Evolutionary conservation across 2,329 filamentous ascomycete genomes (phyloP).

Genomic region (Penicillium freii): DNA sequence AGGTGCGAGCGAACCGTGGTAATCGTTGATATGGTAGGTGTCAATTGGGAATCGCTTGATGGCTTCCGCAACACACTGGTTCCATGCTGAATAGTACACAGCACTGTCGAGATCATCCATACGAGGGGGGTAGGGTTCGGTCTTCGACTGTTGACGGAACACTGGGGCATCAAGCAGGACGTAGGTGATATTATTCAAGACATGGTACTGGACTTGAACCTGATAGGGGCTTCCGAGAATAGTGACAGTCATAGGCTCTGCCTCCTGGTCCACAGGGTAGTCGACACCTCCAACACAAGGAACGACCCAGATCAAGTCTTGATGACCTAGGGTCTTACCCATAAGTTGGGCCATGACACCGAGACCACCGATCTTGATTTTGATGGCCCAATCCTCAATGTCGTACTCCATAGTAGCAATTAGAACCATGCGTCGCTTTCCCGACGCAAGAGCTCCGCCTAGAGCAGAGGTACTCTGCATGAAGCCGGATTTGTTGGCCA

Average conservation of each 20-base stretch:
- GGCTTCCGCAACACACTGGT: constrained; percentile 65
- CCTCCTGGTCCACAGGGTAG: constrained; percentile 59
- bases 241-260: constrained; percentile 61
- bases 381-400: constrained; percentile 68
- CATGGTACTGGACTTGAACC: constrained; percentile 64
- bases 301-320: constrained; percentile 64
- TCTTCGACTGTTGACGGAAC: constrained; percentile 63
- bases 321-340: constrained; percentile 64
- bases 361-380: constrained; percentile 69
- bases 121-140: constrained; percentile 63
- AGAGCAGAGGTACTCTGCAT: constrained; percentile 38
- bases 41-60: constrained; percentile 63
- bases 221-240: constrained; percentile 61
- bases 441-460: constrained; percentile 25
- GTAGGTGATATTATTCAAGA: constrained; percentile 65
- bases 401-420: constrained; percentile 73
- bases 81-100: constrained; percentile 69
- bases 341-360: constrained; percentile 70
- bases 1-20: constrained; percentile 62
- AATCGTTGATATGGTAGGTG: constrained; percentile 66
- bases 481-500: constrained; percentile 38
- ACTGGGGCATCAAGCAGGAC: constrained; percentile 66
- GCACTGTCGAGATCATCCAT: constrained; percentile 69
- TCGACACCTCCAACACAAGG: constrained; percentile 64
- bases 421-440: constrained; percentile 53